Conservation (phyloP, 2,329 filamentous ascomycete genomes). For the Aspergillus sp. region DNA sequence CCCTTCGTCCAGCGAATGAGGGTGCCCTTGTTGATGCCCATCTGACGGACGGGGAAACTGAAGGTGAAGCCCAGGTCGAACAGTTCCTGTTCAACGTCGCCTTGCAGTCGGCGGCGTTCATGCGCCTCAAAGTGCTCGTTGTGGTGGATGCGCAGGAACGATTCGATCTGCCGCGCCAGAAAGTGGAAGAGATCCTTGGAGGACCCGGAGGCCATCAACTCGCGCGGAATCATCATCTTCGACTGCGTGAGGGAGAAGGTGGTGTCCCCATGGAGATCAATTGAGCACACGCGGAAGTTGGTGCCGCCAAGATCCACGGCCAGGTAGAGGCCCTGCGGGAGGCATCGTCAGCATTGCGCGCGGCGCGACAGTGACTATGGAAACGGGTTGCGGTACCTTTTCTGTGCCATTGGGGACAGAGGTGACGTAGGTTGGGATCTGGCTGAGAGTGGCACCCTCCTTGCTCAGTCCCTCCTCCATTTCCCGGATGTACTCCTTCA, state of each 20-base stretch:
- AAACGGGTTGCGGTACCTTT: constrained; percentile 60
- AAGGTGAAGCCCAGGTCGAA: constrained; percentile 99
- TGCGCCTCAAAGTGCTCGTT: constrained; percentile 77
- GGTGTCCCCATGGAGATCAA: constrained; percentile 87
- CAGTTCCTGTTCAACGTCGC: constrained; percentile 68
- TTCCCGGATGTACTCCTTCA: constrained; percentile 80
- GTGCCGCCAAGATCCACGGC: constrained; percentile 97
- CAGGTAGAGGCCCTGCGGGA: constrained; percentile 80
- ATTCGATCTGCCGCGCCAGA: constrained; percentile 86
- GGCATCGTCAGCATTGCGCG: constrained; percentile 12
- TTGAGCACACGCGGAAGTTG: constrained; percentile 96
- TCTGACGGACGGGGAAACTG: constrained; percentile 91
- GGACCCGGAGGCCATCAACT: constrained; percentile 86
- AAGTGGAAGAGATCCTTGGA: constrained; percentile 87
- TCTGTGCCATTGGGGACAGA: constrained; percentile 95
- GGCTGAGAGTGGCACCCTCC: constrained; percentile 78
- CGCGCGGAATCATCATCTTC: constrained; percentile 85
- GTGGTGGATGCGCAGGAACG: constrained; percentile 84
- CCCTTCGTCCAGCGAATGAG: constrained; percentile 98
- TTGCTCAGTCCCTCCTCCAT: constrained; percentile 81
- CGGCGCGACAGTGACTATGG: constrained; percentile 8
- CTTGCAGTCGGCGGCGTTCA: constrained; percentile 60
- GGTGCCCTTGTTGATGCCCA: constrained; percentile 90
- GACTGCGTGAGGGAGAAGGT: constrained; percentile 91
- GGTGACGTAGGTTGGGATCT: constrained; percentile 97